Percentiles rank a stretch among this genome's conserved stretches.
Evolutionary conservation across 2,329 filamentous ascomycete genomes (phyloP).

Genomic region (Magnaporthales sp.): DNA sequence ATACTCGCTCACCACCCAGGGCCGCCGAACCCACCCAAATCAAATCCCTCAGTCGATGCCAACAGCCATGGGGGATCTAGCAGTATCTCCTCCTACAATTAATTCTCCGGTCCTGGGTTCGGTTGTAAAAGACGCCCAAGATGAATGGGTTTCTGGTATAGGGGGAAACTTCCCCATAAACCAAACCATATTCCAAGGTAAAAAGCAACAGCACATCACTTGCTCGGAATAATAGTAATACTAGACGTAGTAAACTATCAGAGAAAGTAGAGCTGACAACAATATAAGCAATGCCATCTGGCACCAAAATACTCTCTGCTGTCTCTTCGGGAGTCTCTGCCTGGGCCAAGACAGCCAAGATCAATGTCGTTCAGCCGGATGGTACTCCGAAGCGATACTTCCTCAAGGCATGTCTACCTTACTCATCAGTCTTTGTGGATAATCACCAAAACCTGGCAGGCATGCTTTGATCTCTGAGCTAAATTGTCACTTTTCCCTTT

Average conservation of each 20-base stretch:
- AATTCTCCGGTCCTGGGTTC: neutral
- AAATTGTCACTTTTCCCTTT: neutral
- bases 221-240: too few relatives aligned
- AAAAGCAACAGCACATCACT: neutral
- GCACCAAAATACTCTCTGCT: neutral
- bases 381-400: neutral
- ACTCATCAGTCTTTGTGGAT: neutral
- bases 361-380: neutral
- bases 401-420: neutral
- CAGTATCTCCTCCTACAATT: neutral
- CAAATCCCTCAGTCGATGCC: neutral
- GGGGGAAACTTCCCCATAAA: neutral
- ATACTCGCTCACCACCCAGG: neutral
- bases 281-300: neutral
- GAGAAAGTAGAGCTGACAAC: neutral
- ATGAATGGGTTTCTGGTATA: neutral
- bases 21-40: neutral
- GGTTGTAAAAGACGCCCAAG: neutral
- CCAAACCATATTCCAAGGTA: neutral
- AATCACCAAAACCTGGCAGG: neutral
- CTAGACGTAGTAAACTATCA: neutral
- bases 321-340: neutral
- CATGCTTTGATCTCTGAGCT: neutral
- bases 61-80: neutral
- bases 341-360: neutral